Base-by-base conservation (phyloP, 768 basidiomycete genomes). In the Lactifluus pinguis region DNA sequence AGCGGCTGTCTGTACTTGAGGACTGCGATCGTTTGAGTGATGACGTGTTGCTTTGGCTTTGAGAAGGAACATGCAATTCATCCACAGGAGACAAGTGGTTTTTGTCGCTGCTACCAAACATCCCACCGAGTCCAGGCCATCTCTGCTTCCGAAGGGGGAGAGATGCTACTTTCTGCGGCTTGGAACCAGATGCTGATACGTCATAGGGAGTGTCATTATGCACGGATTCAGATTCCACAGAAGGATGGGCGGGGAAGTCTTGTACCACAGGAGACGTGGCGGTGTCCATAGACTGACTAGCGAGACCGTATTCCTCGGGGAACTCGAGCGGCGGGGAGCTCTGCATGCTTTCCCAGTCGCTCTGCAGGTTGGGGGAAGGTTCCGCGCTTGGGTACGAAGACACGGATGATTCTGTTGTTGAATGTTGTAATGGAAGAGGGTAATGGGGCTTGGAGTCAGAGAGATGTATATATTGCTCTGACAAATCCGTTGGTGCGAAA, bases 11-110 rank as follows among this genome's bases (percentile, higher is more conserved):
- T 32, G 65, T 85, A 68, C 89, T 87, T 25, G 84, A 82, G 17
- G 90, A 88, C 65, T 89, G 84, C 25, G 87, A 79, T 58, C 90
- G 86, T 72, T 92, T 92, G 70, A 89, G 81, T 3, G 85, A 84
- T 30, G 85, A 80, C 5, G 79, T 81, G 57, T 80, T 82, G 61
- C 73, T 76, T 21, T 58, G 77, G 74, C 25, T 50, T 44, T 49
- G 61, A 42, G 82, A 75, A 34, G 77, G 73, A 44, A 80, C 76
- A 13, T 82, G 81, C 19, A 81, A 75, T 75, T 92, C 89, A 48
- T 90, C 87, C 41, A 89, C 82, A 39, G 88, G 86, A 41, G 88
- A 82, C 8, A 90, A 74, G 6, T 84, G 79, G 17, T 76, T 76
- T 68, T 89, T 89, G 69, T 91, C 88, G 45, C 81, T 78, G 50